Evolutionary conservation across 805 yeast species (phyloP), one percentile per base, ranked within the genome.

Genomic region (Cyberlindnera mrakii): DNA sequence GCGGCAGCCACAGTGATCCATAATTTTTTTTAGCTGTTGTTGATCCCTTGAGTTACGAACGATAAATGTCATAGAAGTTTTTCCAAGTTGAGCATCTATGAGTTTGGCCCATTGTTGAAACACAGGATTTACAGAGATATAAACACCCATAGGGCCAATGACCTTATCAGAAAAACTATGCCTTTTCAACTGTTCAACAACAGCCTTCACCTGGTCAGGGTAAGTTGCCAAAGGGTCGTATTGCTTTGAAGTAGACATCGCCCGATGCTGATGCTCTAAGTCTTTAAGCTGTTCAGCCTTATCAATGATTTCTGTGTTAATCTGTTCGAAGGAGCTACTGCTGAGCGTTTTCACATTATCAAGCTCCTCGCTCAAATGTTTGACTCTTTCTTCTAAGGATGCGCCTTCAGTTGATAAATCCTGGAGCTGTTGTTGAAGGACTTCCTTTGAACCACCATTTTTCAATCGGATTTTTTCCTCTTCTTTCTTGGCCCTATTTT

Each of bases 121-220:
- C 8, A 72, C 79, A 1, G 64, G 58, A 53, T 78, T 83, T 13
- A 91, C 66, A 5, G 74, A 67, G 3, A 88, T 67, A 46, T 65
- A 64, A 4, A 69, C 50, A 1, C 96, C 96, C 2, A 91, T 49
- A 0, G 99, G 99, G 0, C 98, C 98, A 15, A 82, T 60, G 0
- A 96, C 95, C 30, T 55, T 55, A 2, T 60, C 53, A 15, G 69
- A 70, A 70, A 75, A 80, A 14, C 61, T 53, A 0, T 50, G 37
- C 13, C 65, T 65, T 3, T 58, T 51, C 5, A 55, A 42, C 0
- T 44, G 51, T 3, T 14, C 10, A 0, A 46, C 40, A 10, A 44
- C 49, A 7, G 25, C 9, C 30, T 15, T 35, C 11, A 48, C 9
- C 5, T 13, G 7, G 1, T 19, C 6, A 2, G 37, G 42, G 32